Conservation (phyloP, 2,329 filamentous ascomycete genomes). For the Dactylellina cionopaga region DNA sequence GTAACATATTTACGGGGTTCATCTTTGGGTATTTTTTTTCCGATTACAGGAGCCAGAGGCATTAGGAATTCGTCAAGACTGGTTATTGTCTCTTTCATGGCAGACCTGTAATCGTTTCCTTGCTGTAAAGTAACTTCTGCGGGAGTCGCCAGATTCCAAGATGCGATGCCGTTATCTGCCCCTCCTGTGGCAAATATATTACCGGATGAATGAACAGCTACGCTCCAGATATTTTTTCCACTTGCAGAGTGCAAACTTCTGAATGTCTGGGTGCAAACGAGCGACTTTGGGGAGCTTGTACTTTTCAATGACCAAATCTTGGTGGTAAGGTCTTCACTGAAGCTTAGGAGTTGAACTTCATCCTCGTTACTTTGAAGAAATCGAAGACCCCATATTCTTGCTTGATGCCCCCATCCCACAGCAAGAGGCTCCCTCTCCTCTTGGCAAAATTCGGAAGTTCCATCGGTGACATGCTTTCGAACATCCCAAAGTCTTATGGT, state of each 20-base stretch:
- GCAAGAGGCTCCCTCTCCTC: slow-evolving; percentile 62
- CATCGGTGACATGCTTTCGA: slow-evolving; percentile 60
- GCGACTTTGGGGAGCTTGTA: slow-evolving; percentile 64
- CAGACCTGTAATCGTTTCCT: background rate
- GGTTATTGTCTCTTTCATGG: slow-evolving; percentile 21
- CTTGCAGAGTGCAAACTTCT: slow-evolving; percentile 33
- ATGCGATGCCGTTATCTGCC: slow-evolving; percentile 75
- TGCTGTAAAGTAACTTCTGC: background rate
- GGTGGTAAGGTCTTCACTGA: slow-evolving; percentile 55
- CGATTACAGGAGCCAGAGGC: background rate
- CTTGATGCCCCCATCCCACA: slow-evolving; percentile 83
- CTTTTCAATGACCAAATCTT: slow-evolving; percentile 53
- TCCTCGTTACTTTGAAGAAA: slow-evolving; percentile 65
- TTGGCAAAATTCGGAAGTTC: slow-evolving; percentile 16
- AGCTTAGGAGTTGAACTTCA: slow-evolving; percentile 41
- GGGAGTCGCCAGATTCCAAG: slow-evolving; percentile 12
- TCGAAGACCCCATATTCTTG: slow-evolving; percentile 86
- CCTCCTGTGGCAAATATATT: slow-evolving; percentile 76
- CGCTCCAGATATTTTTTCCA: slow-evolving; percentile 94
- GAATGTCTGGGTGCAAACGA: slow-evolving; percentile 71
- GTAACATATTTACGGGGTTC: slow-evolving; percentile 45
- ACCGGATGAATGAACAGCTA: slow-evolving; percentile 62
- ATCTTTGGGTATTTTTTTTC: slow-evolving; percentile 18
- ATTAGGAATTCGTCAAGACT: slow-evolving; percentile 17
- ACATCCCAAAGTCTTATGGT: slow-evolving; percentile 85